These are phyloP conservation scores for Hygrophila difformis DNA, from an alignment of 257 asterid genomes.

Conservation along the genomic window DNA sequence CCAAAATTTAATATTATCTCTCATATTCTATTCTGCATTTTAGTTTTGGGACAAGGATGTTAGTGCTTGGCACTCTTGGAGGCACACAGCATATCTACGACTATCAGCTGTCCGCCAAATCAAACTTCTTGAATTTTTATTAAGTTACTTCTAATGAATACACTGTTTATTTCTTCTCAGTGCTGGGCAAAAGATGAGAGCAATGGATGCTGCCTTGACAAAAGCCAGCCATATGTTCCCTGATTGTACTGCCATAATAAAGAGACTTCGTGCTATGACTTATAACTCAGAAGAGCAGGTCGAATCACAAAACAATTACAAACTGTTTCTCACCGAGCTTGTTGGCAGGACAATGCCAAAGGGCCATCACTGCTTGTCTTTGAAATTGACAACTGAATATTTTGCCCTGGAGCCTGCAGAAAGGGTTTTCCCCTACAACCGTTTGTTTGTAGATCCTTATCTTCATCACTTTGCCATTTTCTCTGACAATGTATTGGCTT, in stretches of 20 bases:
- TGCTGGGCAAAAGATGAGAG: constrained; percentile 84
- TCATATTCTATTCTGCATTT: not conserved
- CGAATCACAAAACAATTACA: constrained; percentile 50
- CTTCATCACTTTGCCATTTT: constrained; percentile 75
- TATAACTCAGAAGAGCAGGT: constrained; percentile 81
- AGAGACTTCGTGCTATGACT: constrained; percentile 83
- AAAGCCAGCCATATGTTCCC: constrained; percentile 77
- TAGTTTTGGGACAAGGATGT: not conserved
- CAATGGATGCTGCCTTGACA: constrained; percentile 61
- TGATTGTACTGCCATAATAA: constrained; percentile 77
- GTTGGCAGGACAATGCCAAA: constrained; percentile 88
- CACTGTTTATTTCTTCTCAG: constrained; percentile 56
- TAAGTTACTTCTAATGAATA: constrained; percentile 13
- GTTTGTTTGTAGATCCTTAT: constrained; percentile 48
- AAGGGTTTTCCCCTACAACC: constrained; percentile 50
- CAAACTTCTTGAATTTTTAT: not conserved
- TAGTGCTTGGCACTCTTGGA: constrained; percentile 4
- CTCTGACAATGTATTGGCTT: constrained; percentile 89
- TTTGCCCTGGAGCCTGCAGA: constrained; percentile 51
- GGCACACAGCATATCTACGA: no score
- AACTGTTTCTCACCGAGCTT: constrained; percentile 57
- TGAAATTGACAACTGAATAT: constrained; percentile 83
- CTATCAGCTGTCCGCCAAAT: not conserved
- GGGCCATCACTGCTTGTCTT: constrained; percentile 88
- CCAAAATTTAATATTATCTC: not conserved